These are phyloP conservation scores for Rhodosporidiobolus sp. DNA, from an alignment of 768 basidiomycete species.

Conservation along the genomic window DNA sequence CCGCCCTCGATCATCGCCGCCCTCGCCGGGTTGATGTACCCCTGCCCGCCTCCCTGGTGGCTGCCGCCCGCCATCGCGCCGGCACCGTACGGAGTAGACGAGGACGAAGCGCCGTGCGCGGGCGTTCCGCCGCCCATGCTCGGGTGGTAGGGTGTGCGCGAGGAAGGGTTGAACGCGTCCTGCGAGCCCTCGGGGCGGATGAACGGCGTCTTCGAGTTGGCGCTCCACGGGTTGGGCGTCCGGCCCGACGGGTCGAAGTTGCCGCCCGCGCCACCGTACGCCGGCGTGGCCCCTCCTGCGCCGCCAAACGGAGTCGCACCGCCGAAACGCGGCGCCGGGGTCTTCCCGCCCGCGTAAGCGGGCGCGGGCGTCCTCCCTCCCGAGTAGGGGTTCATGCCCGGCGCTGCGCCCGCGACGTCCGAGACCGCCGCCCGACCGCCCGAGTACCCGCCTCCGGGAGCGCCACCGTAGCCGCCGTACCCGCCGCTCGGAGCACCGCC, in stretches of 20 bases:
- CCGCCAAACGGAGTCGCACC: slow-evolving; percentile 38
- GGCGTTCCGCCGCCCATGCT: slow-evolving; percentile 3
- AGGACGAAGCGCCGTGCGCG: not conserved
- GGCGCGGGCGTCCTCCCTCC: slow-evolving; percentile 43
- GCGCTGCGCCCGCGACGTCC: not conserved
- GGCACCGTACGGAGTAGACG: slow-evolving; percentile 11
- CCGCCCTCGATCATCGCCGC: slow-evolving; percentile 20
- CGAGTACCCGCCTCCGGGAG: not conserved
- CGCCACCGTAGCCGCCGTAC: not conserved
- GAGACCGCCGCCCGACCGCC: not conserved
- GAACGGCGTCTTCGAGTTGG: slow-evolving; percentile 27
- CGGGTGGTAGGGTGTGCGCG: slow-evolving; percentile 31
- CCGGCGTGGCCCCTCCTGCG: slow-evolving; percentile 5
- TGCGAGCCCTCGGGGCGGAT: slow-evolving; percentile 3
- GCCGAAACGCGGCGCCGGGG: slow-evolving; percentile 28
- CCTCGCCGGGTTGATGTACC: slow-evolving; percentile 4
- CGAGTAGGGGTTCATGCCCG: slow-evolving; percentile 5
- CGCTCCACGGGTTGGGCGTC: slow-evolving; percentile 20
- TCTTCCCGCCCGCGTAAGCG: slow-evolving; percentile 30
- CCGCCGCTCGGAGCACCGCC: not conserved
- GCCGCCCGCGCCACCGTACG: slow-evolving; percentile 1
- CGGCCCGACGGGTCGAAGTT: slow-evolving; percentile 7
- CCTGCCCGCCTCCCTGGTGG: too few species aligned
- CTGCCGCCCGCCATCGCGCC: not conserved
- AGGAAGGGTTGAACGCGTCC: slow-evolving; percentile 37